These are phyloP conservation scores for Eleusine coracana DNA, from an alignment of 176 grass and related monocot species.

Conservation along the genomic window DNA sequence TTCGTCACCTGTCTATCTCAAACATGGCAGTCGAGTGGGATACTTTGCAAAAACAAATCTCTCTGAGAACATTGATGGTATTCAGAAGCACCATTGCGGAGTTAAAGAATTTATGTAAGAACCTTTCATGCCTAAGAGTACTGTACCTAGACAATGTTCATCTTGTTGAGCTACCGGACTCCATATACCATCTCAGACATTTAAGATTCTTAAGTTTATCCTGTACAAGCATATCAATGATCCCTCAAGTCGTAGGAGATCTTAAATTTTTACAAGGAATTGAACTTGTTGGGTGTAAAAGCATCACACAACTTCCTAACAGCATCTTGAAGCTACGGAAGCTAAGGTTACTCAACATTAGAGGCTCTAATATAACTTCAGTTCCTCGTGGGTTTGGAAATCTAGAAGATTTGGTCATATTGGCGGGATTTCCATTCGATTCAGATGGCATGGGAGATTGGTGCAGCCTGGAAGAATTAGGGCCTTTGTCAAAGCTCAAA, in stretches of 20 bases:
- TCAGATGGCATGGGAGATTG: neutral
- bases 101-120: neutral
- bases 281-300: neutral
- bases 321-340: conserved; percentile 16
- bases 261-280: conserved; percentile 39
- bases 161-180: neutral
- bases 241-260: conserved; percentile 21
- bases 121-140: conserved; percentile 16
- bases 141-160: neutral
- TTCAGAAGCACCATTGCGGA: neutral
- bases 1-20: conserved; percentile 28
- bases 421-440: neutral
- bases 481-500: neutral
- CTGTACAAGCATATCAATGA: neutral
- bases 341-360: conserved; percentile 19
- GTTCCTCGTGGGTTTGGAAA: conserved; percentile 29
- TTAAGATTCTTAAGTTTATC: conserved; percentile 28
- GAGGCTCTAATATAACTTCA: neutral
- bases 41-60: neutral
- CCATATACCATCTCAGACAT: conserved; percentile 24
- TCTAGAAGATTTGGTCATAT: neutral
- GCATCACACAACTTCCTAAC: conserved; percentile 18
- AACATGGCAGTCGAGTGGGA: neutral
- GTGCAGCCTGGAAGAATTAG: conserved; percentile 36
- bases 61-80: conserved; percentile 22